Conservation (phyloP, 1,284 basidiomycete species). For the Apiotrichum laibachii region DNA sequence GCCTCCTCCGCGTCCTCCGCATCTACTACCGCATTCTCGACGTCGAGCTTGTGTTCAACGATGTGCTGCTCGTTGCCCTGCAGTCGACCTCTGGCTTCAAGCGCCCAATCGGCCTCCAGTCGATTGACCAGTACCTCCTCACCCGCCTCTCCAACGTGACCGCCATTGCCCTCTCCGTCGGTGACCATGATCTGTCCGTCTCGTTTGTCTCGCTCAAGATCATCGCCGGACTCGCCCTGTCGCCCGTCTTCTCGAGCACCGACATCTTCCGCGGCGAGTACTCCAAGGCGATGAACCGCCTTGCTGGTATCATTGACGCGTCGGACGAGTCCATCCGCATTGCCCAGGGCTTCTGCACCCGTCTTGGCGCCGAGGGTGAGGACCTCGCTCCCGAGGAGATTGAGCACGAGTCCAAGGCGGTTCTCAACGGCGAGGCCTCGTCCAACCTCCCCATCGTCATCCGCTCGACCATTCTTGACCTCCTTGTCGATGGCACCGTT, state of each 20-base stretch:
- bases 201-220: slow-evolving; percentile 78
- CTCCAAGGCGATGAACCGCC: slow-evolving; percentile 55
- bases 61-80: slow-evolving; percentile 78
- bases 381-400: slow-evolving; percentile 44
- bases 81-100: slow-evolving; percentile 55
- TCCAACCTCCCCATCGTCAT: slow-evolving; percentile 57
- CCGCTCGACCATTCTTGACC: slow-evolving; percentile 74
- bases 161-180: slow-evolving; percentile 78
- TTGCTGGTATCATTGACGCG: slow-evolving; percentile 76
- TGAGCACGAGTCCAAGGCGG: slow-evolving; percentile 28
- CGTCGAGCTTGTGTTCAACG: slow-evolving; percentile 83
- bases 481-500: slow-evolving; percentile 78
- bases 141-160: slow-evolving; percentile 72
- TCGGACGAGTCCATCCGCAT: slow-evolving; percentile 85
- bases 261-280: slow-evolving; percentile 62
- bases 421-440: slow-evolving; percentile 25
- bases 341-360: slow-evolving; percentile 69
- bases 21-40: slow-evolving; percentile 79
- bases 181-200: slow-evolving; percentile 68
- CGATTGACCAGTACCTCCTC: slow-evolving; percentile 75
- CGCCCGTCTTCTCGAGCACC: slow-evolving; percentile 56
- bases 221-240: slow-evolving; percentile 62
- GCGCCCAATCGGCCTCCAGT: slow-evolving; percentile 38
- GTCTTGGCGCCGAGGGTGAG: slow-evolving; percentile 62
- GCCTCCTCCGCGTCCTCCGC: slow-evolving; percentile 74